These are phyloP conservation scores for Paspalum vaginatum DNA, from an alignment of 176 grass and related monocot genomes.

Conservation along the genomic window DNA sequence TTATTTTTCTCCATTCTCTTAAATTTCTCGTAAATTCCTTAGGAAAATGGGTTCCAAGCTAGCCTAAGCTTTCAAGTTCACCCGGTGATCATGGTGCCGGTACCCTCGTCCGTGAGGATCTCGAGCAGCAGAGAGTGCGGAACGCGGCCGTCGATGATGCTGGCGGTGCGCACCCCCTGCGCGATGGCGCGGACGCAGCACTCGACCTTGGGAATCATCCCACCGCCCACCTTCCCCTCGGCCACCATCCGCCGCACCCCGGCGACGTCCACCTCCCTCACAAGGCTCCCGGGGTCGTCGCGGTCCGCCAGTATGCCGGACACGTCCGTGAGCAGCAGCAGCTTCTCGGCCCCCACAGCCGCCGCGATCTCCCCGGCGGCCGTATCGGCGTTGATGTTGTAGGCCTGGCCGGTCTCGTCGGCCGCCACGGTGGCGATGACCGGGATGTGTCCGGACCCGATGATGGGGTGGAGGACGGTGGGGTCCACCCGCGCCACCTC, in stretches of 20 bases:
- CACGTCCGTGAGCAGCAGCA: slow-evolving; percentile 78
- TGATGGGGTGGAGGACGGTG: slow-evolving; percentile 60
- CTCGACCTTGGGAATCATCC: slow-evolving; percentile 91
- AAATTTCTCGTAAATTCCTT: too few species aligned
- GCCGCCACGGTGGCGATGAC: slow-evolving; percentile 87
- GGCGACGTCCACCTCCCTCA: slow-evolving; percentile 71
- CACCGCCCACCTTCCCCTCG: slow-evolving; percentile 77
- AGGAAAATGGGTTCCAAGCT: too few species aligned
- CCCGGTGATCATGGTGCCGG: slow-evolving; percentile 80
- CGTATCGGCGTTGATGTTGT: slow-evolving; percentile 92
- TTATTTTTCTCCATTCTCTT: too few species aligned
- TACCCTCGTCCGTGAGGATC: slow-evolving; percentile 83
- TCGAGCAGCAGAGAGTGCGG: slow-evolving; percentile 84
- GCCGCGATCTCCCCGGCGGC: slow-evolving; percentile 77
- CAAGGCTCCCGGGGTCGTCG: slow-evolving; percentile 62
- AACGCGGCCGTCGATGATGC: slow-evolving; percentile 80
- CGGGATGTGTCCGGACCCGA: slow-evolving; percentile 70
- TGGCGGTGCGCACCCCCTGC: slow-evolving; percentile 72
- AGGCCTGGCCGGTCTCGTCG: slow-evolving; percentile 69
- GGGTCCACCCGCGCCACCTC: slow-evolving; percentile 72
- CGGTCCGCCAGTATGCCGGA: slow-evolving; percentile 66
- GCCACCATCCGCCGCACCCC: slow-evolving; percentile 64
- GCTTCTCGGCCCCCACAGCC: slow-evolving; percentile 77
- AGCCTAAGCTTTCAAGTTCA: slow-evolving; percentile 21
- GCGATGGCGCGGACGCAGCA: slow-evolving; percentile 72